A percentile compares a stretch with the other conserved stretches of the same genome.
Evolutionary conservation across 768 basidiomycete species (phyloP).

Genomic region (Termitomyces sp.): DNA sequence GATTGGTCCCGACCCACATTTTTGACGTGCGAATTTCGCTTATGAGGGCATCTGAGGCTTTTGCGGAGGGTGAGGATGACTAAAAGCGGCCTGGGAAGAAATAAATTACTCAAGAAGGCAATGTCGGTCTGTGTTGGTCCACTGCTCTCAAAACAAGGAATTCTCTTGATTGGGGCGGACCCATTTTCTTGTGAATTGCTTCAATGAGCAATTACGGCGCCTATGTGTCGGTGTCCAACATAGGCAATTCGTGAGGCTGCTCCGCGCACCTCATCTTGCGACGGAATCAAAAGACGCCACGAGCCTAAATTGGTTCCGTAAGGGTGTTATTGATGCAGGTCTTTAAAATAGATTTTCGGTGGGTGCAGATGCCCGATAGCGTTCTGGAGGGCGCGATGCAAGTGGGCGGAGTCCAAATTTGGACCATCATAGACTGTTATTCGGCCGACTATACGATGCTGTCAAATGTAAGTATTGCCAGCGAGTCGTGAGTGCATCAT

Average conservation of each 20-base stretch:
- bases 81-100: conserved; percentile 2
- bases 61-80: conserved; percentile 6
- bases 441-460: background rate
- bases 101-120: conserved; percentile 12
- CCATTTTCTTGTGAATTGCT: conserved; percentile 14
- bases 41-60: background rate
- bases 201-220: background rate
- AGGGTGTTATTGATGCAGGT: background rate
- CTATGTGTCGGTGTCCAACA: conserved; percentile 3
- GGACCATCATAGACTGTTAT: background rate
- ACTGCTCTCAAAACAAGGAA: conserved; percentile 6
- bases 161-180: conserved; percentile 18
- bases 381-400: background rate
- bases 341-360: background rate
- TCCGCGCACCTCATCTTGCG: background rate
- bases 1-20: conserved; percentile 25
- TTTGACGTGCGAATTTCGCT: conserved; percentile 16
- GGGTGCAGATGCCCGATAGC: background rate
- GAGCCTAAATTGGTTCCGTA: background rate
- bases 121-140: conserved; percentile 10
- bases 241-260: conserved; percentile 2
- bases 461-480: background rate
- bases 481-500: background rate
- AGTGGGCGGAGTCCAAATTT: background rate
- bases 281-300: background rate